These are phyloP conservation scores for Geosmithia putterillii DNA, from an alignment of 2,329 filamentous ascomycete genomes.

Conservation along the genomic window DNA sequence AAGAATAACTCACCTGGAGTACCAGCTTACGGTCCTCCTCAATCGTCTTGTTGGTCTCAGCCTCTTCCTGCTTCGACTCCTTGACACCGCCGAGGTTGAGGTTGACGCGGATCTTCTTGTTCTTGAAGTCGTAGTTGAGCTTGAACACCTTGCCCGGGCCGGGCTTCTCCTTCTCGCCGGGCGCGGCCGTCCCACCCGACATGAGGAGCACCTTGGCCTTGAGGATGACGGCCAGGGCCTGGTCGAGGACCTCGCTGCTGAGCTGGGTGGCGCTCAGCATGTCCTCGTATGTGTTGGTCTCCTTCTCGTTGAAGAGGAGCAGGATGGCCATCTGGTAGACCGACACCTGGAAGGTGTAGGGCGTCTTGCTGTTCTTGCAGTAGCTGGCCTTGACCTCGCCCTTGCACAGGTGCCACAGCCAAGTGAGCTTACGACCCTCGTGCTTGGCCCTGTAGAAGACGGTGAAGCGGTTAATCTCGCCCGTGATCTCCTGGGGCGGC, in stretches of 20 bases:
- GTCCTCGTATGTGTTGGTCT: slow-evolving; percentile 76
- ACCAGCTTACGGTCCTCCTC: slow-evolving; percentile 95
- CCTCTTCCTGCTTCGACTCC: slow-evolving; percentile 90
- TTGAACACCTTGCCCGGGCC: slow-evolving; percentile 68
- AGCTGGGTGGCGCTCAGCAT: slow-evolving; percentile 73
- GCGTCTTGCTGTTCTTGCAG: slow-evolving; percentile 76
- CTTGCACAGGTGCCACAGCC: slow-evolving; percentile 98
- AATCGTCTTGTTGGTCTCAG: slow-evolving; percentile 98
- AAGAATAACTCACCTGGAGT: slow-evolving; percentile 63
- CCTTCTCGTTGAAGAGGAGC: slow-evolving; percentile 85
- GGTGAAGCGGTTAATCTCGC: slow-evolving; percentile 80
- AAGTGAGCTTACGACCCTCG: slow-evolving; percentile 88
- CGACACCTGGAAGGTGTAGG: slow-evolving; percentile 94
- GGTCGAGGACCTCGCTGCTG: slow-evolving; percentile 71
- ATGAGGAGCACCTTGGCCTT: slow-evolving; percentile 84
- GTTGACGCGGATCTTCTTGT: slow-evolving; percentile 96
- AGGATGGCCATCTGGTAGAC: slow-evolving; percentile 97
- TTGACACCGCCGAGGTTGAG: slow-evolving; percentile 90
- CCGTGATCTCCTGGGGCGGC: slow-evolving; percentile 71
- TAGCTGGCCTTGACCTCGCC: slow-evolving; percentile 93
- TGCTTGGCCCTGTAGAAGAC: slow-evolving; percentile 95
- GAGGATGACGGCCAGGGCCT: slow-evolving; percentile 72
- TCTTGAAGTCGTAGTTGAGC: slow-evolving; percentile 92
- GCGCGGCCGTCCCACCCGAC: slow-evolving; percentile 31
- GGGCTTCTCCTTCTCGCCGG: slow-evolving; percentile 55